Evolutionary conservation across 495 filamentous ascomycete species (phyloP), one percentile per base, ranked within the genome.

Genomic region (Podospora pseudoanserina): DNA sequence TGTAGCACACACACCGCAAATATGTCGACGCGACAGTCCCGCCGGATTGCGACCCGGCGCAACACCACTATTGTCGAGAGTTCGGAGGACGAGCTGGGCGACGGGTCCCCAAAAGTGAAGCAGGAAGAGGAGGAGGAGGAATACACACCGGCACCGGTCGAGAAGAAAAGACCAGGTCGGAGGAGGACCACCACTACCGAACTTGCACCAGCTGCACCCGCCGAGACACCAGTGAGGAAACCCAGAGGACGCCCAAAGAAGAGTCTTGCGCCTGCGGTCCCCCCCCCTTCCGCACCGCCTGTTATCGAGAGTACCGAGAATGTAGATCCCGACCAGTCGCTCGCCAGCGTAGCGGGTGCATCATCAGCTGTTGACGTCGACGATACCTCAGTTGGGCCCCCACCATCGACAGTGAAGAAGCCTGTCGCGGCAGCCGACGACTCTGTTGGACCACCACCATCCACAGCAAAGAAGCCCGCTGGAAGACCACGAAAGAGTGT

Each of bases 51-150:
- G 28, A 89, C 90, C 30, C 75, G 90, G 30, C 85, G 90, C 63
- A 87, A 86, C 72, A 88, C 86, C 69, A 84, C 88, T 19, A 84
- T 94, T 32, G 80, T 93, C 65, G 92, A 96, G 63, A 90, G 90
- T 3, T 87, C 86, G 61, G 92, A 94, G 34, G 91, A 90, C 59
- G 61, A 63, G 20, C 79, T 85, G 65, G 78, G 83, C 54, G 82
- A 87, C 69, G 86, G 86, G 71, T 81, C 85, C 19, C 60, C 28
- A 49, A 63, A 44, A 44, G 82, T 79, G 64, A 83, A 83, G 64
- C 80, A 85, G 19, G 81, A 88, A 4, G 86, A 89, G 28, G 87
- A 77, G 3, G 74, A 90, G 66, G 89, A 93, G 55, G 92, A 94
- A 26, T 95, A 91, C 70, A 92, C 91, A 18, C 92, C 92, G 7